Evolutionary conservation across 2,329 filamentous ascomycete species (phyloP).

Genomic region (Aspergillus pseudonomiae): DNA sequence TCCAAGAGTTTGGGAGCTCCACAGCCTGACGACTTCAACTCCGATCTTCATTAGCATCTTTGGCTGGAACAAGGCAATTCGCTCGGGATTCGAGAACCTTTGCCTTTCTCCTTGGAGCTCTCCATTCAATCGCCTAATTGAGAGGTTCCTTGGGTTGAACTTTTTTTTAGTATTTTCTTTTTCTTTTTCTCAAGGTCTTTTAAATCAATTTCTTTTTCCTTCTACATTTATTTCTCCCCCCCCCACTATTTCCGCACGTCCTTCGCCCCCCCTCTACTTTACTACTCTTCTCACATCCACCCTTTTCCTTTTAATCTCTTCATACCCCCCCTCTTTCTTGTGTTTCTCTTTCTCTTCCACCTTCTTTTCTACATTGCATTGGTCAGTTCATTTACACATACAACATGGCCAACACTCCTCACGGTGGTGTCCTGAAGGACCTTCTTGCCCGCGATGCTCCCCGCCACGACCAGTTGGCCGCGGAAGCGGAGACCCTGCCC

Average conservation of each 20-base stretch:
- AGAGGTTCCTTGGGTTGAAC: not conserved
- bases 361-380: constrained; percentile 3
- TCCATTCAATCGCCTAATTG: not conserved
- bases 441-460: constrained; percentile 90
- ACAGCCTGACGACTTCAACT: constrained; percentile 17
- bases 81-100: constrained; percentile 4
- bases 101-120: constrained; percentile 5
- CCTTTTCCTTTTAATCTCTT: constrained; percentile 4
- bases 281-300: constrained; percentile 4
- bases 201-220: constrained; percentile 4
- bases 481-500: constrained; percentile 84
- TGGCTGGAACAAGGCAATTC: constrained; percentile 11
- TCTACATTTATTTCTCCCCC: not conserved
- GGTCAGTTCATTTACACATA: constrained; percentile 14
- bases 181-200: constrained; percentile 6
- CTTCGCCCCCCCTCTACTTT: constrained; percentile 4
- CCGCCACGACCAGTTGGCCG: constrained; percentile 74
- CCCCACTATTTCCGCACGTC: constrained; percentile 2
- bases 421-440: constrained; percentile 97
- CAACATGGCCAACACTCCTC: constrained; percentile 61
- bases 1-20: constrained; percentile 14
- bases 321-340: not conserved
- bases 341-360: constrained; percentile 11
- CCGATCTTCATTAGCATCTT: constrained; percentile 8
- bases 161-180: constrained; percentile 10